A percentile compares a stretch with the other conserved stretches of the same genome.
Evolutionary conservation across 2,329 filamentous ascomycete species (phyloP).

Genomic region (Penicillium sp.): DNA sequence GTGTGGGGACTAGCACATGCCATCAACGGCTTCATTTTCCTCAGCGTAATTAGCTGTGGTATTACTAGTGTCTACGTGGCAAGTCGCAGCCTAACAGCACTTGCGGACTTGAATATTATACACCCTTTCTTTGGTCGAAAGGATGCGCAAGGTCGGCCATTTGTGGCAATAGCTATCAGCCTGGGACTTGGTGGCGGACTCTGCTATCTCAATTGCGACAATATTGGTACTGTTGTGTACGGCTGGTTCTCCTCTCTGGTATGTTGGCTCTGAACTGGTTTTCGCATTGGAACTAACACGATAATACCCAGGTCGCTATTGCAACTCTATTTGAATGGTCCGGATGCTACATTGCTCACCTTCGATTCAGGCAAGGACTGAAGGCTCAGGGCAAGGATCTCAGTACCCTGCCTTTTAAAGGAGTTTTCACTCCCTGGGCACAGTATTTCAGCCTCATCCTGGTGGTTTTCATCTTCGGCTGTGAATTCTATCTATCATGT

Average conservation of each 20-base stretch:
- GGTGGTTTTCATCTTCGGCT: constrained; percentile 30
- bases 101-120: constrained; percentile 30
- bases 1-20: constrained; percentile 32
- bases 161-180: constrained; percentile 29
- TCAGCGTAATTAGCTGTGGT: constrained; percentile 36
- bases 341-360: constrained; percentile 27
- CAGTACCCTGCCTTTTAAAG: constrained; percentile 25
- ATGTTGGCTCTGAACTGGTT: not conserved
- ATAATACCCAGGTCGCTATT: constrained; percentile 26
- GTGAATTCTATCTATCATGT: constrained; percentile 35
- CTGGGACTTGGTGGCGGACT: constrained; percentile 32
- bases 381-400: constrained; percentile 29
- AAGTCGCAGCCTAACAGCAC: constrained; percentile 33
- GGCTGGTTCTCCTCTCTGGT: constrained; percentile 35
- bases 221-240: constrained; percentile 29
- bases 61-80: constrained; percentile 37
- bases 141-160: constrained; percentile 29
- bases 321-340: constrained; percentile 33
- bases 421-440: constrained; percentile 25
- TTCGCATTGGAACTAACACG: not conserved
- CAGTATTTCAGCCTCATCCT: constrained; percentile 28
- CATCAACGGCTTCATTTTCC: constrained; percentile 37
- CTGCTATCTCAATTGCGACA: constrained; percentile 35
- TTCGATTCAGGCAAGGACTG: constrained; percentile 29
- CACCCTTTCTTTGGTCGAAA: constrained; percentile 25